Evolutionary conservation across 345 rosid species (phyloP), one percentile per base, ranked within the genome.

Genomic region (Eutrema japonicum): DNA sequence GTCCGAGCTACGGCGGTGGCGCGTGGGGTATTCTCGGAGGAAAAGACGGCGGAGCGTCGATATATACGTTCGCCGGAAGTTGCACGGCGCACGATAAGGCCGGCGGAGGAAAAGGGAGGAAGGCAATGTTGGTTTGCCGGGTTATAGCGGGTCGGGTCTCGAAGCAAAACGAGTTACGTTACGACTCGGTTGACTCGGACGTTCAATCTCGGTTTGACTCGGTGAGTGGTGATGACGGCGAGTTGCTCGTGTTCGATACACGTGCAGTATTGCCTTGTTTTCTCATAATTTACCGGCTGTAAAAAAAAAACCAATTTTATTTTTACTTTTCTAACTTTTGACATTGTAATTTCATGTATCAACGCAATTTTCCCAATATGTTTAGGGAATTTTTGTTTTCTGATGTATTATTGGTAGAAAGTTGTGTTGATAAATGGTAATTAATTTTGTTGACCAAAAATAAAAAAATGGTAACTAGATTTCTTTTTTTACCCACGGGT

Each of bases 191-290:
- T 79, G 13, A 72, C 66, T 73, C 75, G 41, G 88, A 81, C 7
- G 66, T 75, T 1, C 73, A 82, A 37, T 82, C 80, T 32, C 88
- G 92, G 83, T 90, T 70, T 66, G 99, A 95, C 84, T 90, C 99
- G 77, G 90, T 95, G 82, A 83, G 93, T 70, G 90, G 96, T 65
- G 89, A 74, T 3, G 83, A 82, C 51, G 97, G 91, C 81, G 96
- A 95, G 90, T 75, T 92, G 76, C 78, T 90, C 11, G 97, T 92
- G 70, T 88, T 89, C 29, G 97, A 95, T 70, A 67, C 87, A 30
- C 92, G 96, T 68, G 99, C 97, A 4, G 92, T 95, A 48, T 76
- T 95, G 74, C 99, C 97, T 52, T 95, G 99, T 80, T 95, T 95
- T 78, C 94, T 95, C 53, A 87, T 95, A 32, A 87, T 92, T 85